Percentiles rank a stretch among this genome's conserved stretches.
Evolutionary conservation across 1,139 yeast genomes (phyloP).

Genomic region (Geotrichum phurueaensis): DNA sequence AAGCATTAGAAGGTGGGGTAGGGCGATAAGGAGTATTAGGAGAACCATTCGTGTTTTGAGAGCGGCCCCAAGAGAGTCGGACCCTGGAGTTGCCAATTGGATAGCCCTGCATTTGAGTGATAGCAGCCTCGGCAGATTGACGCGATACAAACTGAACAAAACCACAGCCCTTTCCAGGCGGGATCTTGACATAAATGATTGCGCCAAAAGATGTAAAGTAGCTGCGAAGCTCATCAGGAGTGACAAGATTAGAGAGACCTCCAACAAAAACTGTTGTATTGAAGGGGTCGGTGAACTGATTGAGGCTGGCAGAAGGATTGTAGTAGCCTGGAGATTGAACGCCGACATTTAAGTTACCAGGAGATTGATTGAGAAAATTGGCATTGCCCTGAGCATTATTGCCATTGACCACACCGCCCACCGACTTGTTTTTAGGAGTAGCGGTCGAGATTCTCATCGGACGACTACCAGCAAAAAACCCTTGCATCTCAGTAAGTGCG

Average conservation of each 20-base stretch:
- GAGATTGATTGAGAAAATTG: slow-evolving; percentile 14
- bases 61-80: slow-evolving; percentile 84
- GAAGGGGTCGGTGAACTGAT: slow-evolving; percentile 64
- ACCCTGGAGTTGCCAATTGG: slow-evolving; percentile 82
- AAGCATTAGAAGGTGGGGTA: slow-evolving; percentile 33
- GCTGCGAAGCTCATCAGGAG: slow-evolving; percentile 67
- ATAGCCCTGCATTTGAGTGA: slow-evolving; percentile 87
- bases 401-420: slow-evolving; percentile 18
- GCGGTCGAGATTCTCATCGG: slow-evolving; percentile 74
- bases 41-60: slow-evolving; percentile 31
- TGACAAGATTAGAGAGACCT: slow-evolving; percentile 69
- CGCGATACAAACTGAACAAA: slow-evolving; percentile 77
- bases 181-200: slow-evolving; percentile 79
- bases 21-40: slow-evolving; percentile 29
- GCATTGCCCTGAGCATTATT: slow-evolving; percentile 7
- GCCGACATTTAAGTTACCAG: slow-evolving; percentile 23
- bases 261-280: slow-evolving; percentile 96
- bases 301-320: slow-evolving; percentile 38
- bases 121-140: slow-evolving; percentile 84
- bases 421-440: slow-evolving; percentile 52
- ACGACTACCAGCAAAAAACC: slow-evolving; percentile 63
- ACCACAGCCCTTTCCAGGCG: slow-evolving; percentile 91
- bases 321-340: slow-evolving; percentile 32
- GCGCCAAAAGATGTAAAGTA: slow-evolving; percentile 81
- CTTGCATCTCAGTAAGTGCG: slow-evolving; percentile 80